Evolutionary conservation across 257 asterid species (phyloP), one percentile per base, ranked within the genome.

Genomic region (Solanum pennellii): DNA sequence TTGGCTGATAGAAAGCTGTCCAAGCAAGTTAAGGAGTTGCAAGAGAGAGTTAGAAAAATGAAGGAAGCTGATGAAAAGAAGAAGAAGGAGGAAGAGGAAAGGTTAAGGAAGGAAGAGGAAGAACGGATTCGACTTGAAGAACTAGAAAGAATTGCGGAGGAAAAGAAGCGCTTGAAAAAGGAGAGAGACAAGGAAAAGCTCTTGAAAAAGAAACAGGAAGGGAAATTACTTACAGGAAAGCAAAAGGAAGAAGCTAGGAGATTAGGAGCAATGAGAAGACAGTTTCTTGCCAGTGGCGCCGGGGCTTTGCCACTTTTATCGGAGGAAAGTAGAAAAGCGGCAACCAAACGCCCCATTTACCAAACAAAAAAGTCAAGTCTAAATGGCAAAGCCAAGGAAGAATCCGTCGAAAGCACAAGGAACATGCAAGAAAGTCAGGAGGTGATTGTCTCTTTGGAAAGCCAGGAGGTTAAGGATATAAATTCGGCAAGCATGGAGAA

Each of bases 231-330:
- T 68, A 96, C 99, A 0, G 97, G 93, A 86, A 97, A 94, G 92
- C 98, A 97, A 89, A 96, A 95, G 93, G 98, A 94, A 89, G 98
- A 94, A 91, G 97, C 95, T 88, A 94, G 96, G 86, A 94, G 98
- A 90, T 86, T 89, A 45, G 52, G 4, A 45, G 52, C 52, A 45
- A 45, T 45, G 52, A 12, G 52, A 45, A 12, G 4, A 15, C 98
- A 97, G 88, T 91, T 97, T 87, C 94, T 97, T 69, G 95, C 93
- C 33, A 95, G 92, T 88, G 92, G 94, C 33, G 92, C 52, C 4
- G 16, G 92, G 85, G 86, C 90, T 52, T 86, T 92, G 92, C 91
- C 91, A 31, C 86, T 89, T 75, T 73, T 88, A 65, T 68, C 89
- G 62, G 98, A 91, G 41, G 99, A 95, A 87, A 18, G 92, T 89